These are phyloP conservation scores for Cordyceps tenuipes DNA, from an alignment of 2,329 filamentous ascomycete genomes.

Conservation along the genomic window DNA sequence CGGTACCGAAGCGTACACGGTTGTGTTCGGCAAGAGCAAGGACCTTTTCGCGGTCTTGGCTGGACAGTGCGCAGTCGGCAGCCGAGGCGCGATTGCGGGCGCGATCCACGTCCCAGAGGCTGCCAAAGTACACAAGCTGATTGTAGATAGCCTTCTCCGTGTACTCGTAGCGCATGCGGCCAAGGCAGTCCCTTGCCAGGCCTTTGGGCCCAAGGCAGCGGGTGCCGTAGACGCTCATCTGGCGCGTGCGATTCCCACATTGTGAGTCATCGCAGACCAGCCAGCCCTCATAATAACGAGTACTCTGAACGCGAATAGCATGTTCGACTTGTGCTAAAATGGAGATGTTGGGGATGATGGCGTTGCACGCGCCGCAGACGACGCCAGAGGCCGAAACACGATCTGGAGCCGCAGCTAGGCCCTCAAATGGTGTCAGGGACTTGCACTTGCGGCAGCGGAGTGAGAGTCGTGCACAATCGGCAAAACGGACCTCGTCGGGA, in stretches of 20 bases:
- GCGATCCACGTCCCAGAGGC: conserved; percentile 84
- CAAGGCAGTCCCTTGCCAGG: conserved; percentile 73
- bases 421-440: conserved; percentile 63
- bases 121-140: conserved; percentile 80
- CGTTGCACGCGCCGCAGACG: conserved; percentile 61
- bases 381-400: conserved; percentile 67
- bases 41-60: conserved; percentile 56
- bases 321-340: conserved; percentile 81
- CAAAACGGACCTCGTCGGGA: conserved; percentile 82
- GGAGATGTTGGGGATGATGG: conserved; percentile 58
- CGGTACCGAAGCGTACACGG: conserved; percentile 64
- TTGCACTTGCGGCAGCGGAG: conserved; percentile 80
- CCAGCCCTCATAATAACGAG: conserved; percentile 87
- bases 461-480: conserved; percentile 65
- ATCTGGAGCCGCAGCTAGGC: conserved; percentile 51
- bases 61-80: conserved; percentile 38
- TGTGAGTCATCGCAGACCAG: conserved; percentile 82
- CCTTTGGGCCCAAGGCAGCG: conserved; percentile 83
- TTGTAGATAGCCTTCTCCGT: conserved; percentile 89
- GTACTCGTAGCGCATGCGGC: conserved; percentile 82
- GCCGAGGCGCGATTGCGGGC: conserved; percentile 46
- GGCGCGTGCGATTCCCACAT: conserved; percentile 78
- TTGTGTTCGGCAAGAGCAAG: conserved; percentile 74
- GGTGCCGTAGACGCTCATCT: conserved; percentile 87
- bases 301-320: conserved; percentile 68